phyloP scores from a whole-genome alignment of 164 flowering plant genomes.

The Tetracentron sinense region DNA sequence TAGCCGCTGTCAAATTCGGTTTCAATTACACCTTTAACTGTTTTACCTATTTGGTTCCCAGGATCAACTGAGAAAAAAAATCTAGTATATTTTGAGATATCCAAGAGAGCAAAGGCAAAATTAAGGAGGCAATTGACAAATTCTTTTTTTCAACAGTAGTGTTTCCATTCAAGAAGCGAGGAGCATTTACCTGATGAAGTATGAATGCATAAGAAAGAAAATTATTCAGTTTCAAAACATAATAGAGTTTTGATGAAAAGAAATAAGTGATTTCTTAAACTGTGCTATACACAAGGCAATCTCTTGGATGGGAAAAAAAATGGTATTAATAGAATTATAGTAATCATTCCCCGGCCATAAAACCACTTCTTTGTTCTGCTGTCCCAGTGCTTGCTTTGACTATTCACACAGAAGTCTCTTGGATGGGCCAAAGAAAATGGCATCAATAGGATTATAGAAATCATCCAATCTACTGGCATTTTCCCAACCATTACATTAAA shows the following conservation, averaged over 20 bases:
- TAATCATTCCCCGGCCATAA: too few species aligned
- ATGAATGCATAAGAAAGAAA: background rate
- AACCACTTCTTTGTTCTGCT: background rate
- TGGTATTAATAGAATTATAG: background rate
- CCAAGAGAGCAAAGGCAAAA: background rate
- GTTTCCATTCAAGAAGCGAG: background rate
- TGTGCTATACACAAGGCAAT: background rate
- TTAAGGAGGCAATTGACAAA: background rate
- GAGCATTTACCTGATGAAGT: background rate
- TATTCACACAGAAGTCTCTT: background rate
- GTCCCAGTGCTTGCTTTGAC: too few species aligned
- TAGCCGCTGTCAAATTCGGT: constrained; percentile 20
- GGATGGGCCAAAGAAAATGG: background rate
- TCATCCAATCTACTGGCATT: too few species aligned
- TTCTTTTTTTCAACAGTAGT: too few species aligned
- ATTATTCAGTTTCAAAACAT: background rate
- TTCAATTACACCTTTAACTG: constrained; percentile 5
- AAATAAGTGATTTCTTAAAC: background rate
- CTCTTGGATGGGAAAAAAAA: background rate
- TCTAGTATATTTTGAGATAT: background rate
- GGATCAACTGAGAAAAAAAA: constrained; percentile 10
- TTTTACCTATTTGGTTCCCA: constrained; percentile 13
- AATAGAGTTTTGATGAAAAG: background rate
- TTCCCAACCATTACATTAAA: background rate
- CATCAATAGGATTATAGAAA: background rate